Conservation (phyloP, 768 basidiomycete species). For the Amanita exitialis region DNA sequence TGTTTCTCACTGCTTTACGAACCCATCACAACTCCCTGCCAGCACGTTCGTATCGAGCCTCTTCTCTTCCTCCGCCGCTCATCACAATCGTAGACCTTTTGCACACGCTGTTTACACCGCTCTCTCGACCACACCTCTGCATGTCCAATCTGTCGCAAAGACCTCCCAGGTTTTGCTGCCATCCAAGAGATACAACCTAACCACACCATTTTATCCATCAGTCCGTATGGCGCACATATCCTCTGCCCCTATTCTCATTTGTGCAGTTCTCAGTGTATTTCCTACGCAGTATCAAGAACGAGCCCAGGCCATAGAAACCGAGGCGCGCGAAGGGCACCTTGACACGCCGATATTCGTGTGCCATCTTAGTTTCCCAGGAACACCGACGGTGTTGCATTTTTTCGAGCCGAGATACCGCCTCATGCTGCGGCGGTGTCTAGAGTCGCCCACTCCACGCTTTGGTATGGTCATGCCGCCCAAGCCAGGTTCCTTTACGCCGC, state of each 20-base stretch:
- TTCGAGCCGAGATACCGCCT: slow-evolving; percentile 93
- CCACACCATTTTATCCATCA: slow-evolving; percentile 56
- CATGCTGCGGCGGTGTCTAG: slow-evolving; percentile 94
- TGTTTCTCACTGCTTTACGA: slow-evolving; percentile 79
- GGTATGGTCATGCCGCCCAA: slow-evolving; percentile 82
- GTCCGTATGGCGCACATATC: slow-evolving; percentile 28
- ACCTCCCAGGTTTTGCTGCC: slow-evolving; percentile 64
- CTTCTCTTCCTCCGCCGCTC: slow-evolving; percentile 7
- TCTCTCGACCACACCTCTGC: slow-evolving; percentile 75
- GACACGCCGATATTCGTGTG: slow-evolving; percentile 90
- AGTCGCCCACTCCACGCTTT: slow-evolving; percentile 66
- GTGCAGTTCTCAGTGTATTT: slow-evolving; percentile 61
- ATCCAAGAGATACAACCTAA: slow-evolving; percentile 78
- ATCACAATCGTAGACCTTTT: slow-evolving; percentile 62
- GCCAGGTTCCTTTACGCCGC: slow-evolving; percentile 24
- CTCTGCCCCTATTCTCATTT: slow-evolving; percentile 4
- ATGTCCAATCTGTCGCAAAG: slow-evolving; percentile 83
- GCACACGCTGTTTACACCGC: slow-evolving; percentile 79
- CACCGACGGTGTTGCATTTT: slow-evolving; percentile 85
- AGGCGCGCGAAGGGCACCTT: slow-evolving; percentile 69
- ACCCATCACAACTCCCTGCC: slow-evolving; percentile 90
- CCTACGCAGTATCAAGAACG: slow-evolving; percentile 55
- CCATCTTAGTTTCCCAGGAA: slow-evolving; percentile 83
- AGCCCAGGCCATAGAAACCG: slow-evolving; percentile 51
- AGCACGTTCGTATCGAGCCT: slow-evolving; percentile 56